Percentiles rank a stretch among this genome's conserved stretches.
Conservation (phyloP, 805 yeast species). For the Saccharomycopsis synnaedendra region DNA sequence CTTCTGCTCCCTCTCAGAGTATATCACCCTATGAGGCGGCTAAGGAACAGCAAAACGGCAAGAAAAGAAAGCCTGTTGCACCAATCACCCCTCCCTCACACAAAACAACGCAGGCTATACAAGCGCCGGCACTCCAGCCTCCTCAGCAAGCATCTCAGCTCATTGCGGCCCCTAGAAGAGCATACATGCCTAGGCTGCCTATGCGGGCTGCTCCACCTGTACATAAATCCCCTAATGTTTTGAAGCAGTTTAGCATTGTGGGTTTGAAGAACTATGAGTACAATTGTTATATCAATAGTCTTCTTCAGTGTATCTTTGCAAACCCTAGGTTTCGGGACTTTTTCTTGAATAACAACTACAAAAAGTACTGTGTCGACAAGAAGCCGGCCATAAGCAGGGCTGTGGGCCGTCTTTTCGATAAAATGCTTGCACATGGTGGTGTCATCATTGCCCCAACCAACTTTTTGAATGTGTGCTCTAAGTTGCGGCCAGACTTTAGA, state of each 20-base stretch:
- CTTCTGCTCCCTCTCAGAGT: not conserved
- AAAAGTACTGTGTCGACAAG: slow-evolving; percentile 23
- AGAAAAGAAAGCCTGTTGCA: too few relatives aligned
- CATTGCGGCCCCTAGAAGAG: not conserved
- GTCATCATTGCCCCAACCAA: slow-evolving; percentile 54
- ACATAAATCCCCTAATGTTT: slow-evolving; percentile 19
- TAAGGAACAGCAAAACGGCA: slow-evolving; percentile 1
- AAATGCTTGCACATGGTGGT: slow-evolving; percentile 48
- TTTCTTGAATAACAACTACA: slow-evolving; percentile 35
- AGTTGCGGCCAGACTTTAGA: slow-evolving; percentile 51
- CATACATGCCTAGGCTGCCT: not conserved
- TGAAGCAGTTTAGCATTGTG: slow-evolving; percentile 37
- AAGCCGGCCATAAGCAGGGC: slow-evolving; percentile 34
- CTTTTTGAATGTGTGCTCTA: slow-evolving; percentile 40
- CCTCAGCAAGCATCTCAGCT: slow-evolving; percentile 10
- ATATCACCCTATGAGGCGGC: slow-evolving; percentile 13
- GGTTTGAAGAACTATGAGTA: slow-evolving; percentile 61
- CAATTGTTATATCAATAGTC: slow-evolving; percentile 67
- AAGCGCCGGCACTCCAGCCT: slow-evolving; percentile 5
- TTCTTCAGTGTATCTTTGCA: slow-evolving; percentile 60
- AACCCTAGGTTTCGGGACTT: slow-evolving; percentile 36
- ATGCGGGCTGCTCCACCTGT: not conserved
- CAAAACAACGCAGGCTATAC: slow-evolving; percentile 1
- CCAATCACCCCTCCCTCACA: not conserved
- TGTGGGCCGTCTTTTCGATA: slow-evolving; percentile 40